phyloP scores from a whole-genome alignment of 2,329 filamentous ascomycete genomes.

The Penicillium sp. region DNA sequence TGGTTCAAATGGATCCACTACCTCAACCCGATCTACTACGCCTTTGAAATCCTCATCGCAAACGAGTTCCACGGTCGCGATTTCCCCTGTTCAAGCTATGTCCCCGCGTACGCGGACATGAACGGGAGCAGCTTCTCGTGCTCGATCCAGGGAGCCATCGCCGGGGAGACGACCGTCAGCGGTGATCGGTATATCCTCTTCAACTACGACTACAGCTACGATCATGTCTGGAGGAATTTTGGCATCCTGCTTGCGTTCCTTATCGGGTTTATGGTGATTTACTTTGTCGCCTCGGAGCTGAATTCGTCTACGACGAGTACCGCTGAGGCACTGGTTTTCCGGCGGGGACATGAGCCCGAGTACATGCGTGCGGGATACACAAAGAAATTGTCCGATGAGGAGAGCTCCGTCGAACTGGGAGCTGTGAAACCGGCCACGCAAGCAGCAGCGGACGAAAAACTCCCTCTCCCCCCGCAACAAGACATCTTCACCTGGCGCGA shows the following conservation, averaged over 20 bases:
- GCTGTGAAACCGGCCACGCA: no score
- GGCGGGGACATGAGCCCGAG: conserved; percentile 11
- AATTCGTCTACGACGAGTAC: conserved; percentile 70
- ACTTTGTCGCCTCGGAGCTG: conserved; percentile 53
- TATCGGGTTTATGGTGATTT: conserved; percentile 56
- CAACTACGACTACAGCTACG: conserved; percentile 59
- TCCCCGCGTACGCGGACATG: conserved; percentile 48
- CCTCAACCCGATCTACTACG: conserved; percentile 75
- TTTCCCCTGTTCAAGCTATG: conserved; percentile 60
- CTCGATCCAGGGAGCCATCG: conserved; percentile 59
- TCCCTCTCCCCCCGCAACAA: conserved; percentile 60
- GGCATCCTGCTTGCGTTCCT: conserved; percentile 60
- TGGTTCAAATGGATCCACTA: conserved; percentile 84
- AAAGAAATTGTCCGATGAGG: conserved; percentile 5
- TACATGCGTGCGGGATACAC: conserved; percentile 3
- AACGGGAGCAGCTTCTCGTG: conserved; percentile 41
- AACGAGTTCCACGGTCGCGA: conserved; percentile 74
- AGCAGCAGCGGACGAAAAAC: background rate
- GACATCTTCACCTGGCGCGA: conserved; percentile 83
- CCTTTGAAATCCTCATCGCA: conserved; percentile 77
- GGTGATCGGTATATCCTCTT: conserved; percentile 64
- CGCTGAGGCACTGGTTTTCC: conserved; percentile 45
- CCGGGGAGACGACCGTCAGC: conserved; percentile 61
- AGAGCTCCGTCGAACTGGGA: no score
- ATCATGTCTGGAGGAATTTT: conserved; percentile 69